A percentile compares a stretch with the other conserved stretches of the same genome.
Evolutionary conservation across 257 asterid genomes (phyloP).

Genomic region (Capsicum baccatum): DNA sequence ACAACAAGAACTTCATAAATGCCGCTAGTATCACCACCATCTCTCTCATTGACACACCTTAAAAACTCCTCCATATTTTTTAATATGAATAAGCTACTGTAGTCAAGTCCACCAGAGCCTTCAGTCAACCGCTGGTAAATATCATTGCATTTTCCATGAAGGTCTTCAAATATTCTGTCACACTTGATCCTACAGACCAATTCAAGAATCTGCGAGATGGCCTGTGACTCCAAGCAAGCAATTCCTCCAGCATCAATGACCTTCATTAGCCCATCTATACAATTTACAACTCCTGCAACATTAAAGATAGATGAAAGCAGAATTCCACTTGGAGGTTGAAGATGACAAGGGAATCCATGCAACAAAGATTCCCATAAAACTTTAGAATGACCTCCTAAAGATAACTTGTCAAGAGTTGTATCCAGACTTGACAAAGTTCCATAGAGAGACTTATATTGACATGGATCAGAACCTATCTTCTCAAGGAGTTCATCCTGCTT

Average conservation of each 20-base stretch:
- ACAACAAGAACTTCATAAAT: constrained; percentile 65
- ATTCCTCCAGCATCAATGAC: constrained; percentile 54
- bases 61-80: constrained; percentile 84
- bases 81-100: constrained; percentile 63
- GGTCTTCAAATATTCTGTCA: constrained; percentile 75
- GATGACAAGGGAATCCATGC: constrained; percentile 86
- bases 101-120: constrained; percentile 69
- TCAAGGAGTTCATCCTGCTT: constrained; percentile 62
- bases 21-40: constrained; percentile 53
- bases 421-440: constrained; percentile 60
- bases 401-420: constrained; percentile 58
- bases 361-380: constrained; percentile 72
- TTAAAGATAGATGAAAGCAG: constrained; percentile 80
- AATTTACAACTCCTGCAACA: constrained; percentile 58
- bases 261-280: constrained; percentile 69
- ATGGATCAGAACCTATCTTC: constrained; percentile 56
- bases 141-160: constrained; percentile 67
- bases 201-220: constrained; percentile 63
- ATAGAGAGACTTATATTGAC: constrained; percentile 59
- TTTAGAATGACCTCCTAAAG: constrained; percentile 65
- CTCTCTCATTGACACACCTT: constrained; percentile 45
- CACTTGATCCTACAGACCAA: constrained; percentile 71
- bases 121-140: constrained; percentile 63
- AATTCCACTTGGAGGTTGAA: constrained; percentile 58
- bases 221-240: constrained; percentile 55